Conservation (phyloP, 768 basidiomycete genomes). For the Mycena floridula region DNA sequence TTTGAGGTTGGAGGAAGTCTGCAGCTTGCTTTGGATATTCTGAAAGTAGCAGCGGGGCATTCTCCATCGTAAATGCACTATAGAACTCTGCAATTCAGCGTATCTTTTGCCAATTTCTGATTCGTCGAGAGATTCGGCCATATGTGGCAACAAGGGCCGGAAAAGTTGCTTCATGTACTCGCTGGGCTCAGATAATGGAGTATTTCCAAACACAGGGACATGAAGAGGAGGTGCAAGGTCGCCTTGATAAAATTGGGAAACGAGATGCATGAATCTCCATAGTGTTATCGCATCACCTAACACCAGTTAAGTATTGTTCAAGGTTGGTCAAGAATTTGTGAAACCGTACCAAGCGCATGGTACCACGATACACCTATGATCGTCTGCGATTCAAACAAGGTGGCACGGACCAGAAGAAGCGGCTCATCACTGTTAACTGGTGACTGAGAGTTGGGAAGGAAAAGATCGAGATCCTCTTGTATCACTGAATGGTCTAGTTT, state of each 20-base stretch:
- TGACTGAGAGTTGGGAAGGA: neutral
- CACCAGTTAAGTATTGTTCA: neutral
- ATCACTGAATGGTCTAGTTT: neutral
- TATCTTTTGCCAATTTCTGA: conserved; percentile 14
- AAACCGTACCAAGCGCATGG: conserved; percentile 22
- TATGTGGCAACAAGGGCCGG: conserved; percentile 17
- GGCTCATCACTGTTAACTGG: neutral
- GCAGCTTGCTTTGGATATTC: conserved; percentile 4
- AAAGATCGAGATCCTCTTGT: neutral
- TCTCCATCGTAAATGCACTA: conserved; percentile 11
- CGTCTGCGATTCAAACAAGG: conserved; percentile 16
- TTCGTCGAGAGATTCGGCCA: conserved; percentile 11
- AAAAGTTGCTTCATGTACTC: conserved; percentile 9
- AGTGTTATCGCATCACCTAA: conserved; percentile 23
- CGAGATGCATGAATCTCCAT: conserved; percentile 19
- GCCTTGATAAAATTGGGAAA: conserved; percentile 26
- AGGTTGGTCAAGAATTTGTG: neutral
- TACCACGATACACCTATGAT: conserved; percentile 27
- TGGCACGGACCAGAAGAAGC: conserved; percentile 14
- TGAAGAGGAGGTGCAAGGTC: conserved; percentile 6
- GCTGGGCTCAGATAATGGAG: neutral
- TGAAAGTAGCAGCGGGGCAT: neutral
- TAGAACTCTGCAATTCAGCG: conserved; percentile 5
- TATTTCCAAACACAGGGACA: conserved; percentile 13
- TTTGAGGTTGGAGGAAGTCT: conserved; percentile 7